These are phyloP conservation scores for Stemphylium beticola DNA, from an alignment of 2,329 filamentous ascomycete species.

Conservation along the genomic window DNA sequence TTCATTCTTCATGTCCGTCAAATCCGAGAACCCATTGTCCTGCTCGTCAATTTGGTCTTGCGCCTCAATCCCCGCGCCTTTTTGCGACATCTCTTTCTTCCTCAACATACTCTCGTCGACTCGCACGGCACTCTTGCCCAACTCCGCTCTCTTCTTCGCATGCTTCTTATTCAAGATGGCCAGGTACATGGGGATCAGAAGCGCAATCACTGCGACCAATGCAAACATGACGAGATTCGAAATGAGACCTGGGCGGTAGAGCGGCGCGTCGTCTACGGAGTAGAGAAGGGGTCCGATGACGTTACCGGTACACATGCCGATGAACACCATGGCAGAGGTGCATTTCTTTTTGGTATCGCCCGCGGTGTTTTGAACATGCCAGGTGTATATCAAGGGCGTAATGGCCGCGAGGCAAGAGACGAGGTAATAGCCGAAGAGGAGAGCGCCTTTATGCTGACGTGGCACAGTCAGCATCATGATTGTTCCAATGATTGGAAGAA, in stretches of 20 bases:
- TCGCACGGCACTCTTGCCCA: slow-evolving; percentile 39
- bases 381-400: slow-evolving; percentile 46
- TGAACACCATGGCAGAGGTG: slow-evolving; percentile 44
- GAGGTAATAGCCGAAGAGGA: slow-evolving; percentile 61
- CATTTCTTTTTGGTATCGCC: slow-evolving; percentile 49
- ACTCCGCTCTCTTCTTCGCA: slow-evolving; percentile 33
- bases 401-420: slow-evolving; percentile 49
- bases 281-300: slow-evolving; percentile 47
- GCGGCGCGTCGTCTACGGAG: slow-evolving; percentile 42
- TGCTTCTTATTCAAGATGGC: slow-evolving; percentile 41
- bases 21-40: slow-evolving; percentile 26
- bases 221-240: slow-evolving; percentile 45
- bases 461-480: slow-evolving; percentile 59
- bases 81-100: slow-evolving; percentile 26
- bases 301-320: slow-evolving; percentile 49
- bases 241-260: slow-evolving; percentile 45
- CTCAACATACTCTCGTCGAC: slow-evolving; percentile 46
- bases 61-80: slow-evolving; percentile 21
- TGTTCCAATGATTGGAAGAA: slow-evolving; percentile 60
- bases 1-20: slow-evolving; percentile 31
- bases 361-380: slow-evolving; percentile 48
- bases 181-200: slow-evolving; percentile 42
- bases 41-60: slow-evolving; percentile 11
- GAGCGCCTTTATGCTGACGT: slow-evolving; percentile 54
- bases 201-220: slow-evolving; percentile 33